These are phyloP conservation scores for Colletotrichum endophyticum DNA, from an alignment of 2,329 filamentous ascomycete genomes.

Conservation along the genomic window DNA sequence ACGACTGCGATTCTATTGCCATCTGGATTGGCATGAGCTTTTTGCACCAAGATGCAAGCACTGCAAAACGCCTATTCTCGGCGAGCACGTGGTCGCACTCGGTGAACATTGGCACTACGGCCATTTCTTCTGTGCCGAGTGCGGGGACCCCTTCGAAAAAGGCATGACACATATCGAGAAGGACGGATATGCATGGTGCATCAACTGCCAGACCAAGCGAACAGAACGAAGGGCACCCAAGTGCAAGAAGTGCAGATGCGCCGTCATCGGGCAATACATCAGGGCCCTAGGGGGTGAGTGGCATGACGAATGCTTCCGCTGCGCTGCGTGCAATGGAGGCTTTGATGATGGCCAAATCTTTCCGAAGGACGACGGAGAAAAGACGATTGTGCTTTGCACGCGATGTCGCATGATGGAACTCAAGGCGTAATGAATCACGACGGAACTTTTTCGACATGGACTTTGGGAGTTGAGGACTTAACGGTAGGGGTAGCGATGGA, in stretches of 20 bases:
- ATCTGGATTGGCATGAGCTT: constrained; percentile 97
- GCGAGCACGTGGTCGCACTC: constrained; percentile 91
- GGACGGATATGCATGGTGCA: constrained; percentile 97
- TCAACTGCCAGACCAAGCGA: constrained; percentile 88
- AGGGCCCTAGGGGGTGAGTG: constrained; percentile 90
- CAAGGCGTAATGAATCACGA: constrained; percentile 47
- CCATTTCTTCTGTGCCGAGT: constrained; percentile 99
- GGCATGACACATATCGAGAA: constrained; percentile 83
- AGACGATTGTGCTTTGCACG: constrained; percentile 61
- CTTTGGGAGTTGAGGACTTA: neutral
- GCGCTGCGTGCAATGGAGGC: constrained; percentile 63
- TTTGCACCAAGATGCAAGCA: constrained; percentile 94
- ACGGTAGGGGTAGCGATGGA: neutral
- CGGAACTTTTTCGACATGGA: neutral
- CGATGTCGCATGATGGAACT: constrained; percentile 63
- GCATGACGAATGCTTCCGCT: constrained; percentile 92
- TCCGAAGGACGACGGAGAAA: constrained; percentile 47
- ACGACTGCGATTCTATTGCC: constrained; percentile 87
- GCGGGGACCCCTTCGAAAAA: constrained; percentile 88
- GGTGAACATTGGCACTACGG: constrained; percentile 97
- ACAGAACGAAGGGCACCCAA: constrained; percentile 88
- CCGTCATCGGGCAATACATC: constrained; percentile 89
- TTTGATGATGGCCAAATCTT: constrained; percentile 72
- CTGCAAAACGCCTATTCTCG: constrained; percentile 95
- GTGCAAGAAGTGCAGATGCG: constrained; percentile 82